phyloP scores from a whole-genome alignment of 2,329 filamentous ascomycete genomes.

The Fusarium albidum region DNA sequence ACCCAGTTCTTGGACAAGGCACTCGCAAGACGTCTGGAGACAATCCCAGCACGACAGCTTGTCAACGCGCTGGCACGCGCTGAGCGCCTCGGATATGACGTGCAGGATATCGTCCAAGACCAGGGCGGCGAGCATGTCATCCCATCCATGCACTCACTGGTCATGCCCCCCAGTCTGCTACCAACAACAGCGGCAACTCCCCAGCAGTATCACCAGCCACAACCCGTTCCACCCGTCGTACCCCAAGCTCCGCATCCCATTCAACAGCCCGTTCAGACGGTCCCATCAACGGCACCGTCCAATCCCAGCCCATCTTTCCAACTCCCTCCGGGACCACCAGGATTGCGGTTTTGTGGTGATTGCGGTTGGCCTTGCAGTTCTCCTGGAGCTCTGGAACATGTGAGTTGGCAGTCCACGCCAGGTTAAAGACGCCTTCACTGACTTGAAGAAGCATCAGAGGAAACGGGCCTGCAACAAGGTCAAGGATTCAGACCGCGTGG shows the following conservation, averaged over 20 bases:
- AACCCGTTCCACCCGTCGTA: conserved; percentile 1
- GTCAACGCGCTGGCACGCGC: conserved; percentile 65
- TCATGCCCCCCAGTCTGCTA: conserved; percentile 16
- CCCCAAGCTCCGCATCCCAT: neutral
- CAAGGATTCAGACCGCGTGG: conserved; percentile 19
- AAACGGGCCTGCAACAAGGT: conserved; percentile 39
- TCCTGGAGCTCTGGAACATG: conserved; percentile 41
- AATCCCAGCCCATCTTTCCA: neutral
- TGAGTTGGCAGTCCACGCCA: conserved; percentile 34
- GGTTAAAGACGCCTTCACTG: conserved; percentile 7
- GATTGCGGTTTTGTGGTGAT: conserved; percentile 40
- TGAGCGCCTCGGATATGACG: conserved; percentile 65
- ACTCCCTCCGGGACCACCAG: neutral
- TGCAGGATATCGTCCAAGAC: conserved; percentile 56
- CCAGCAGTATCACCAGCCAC: conserved; percentile 8
- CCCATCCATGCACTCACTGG: conserved; percentile 37
- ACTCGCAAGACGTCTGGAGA: conserved; percentile 59
- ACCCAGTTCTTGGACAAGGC: conserved; percentile 60
- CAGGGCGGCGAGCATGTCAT: conserved; percentile 48
- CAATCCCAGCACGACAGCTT: conserved; percentile 62
- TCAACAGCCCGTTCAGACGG: neutral
- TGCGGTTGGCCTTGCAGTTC: conserved; percentile 49
- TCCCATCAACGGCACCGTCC: neutral
- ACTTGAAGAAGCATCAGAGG: conserved; percentile 40
- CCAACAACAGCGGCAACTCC: neutral